Conservation (phyloP, 371 early-diverging fungal species). For the Fennellomyces sp. region DNA sequence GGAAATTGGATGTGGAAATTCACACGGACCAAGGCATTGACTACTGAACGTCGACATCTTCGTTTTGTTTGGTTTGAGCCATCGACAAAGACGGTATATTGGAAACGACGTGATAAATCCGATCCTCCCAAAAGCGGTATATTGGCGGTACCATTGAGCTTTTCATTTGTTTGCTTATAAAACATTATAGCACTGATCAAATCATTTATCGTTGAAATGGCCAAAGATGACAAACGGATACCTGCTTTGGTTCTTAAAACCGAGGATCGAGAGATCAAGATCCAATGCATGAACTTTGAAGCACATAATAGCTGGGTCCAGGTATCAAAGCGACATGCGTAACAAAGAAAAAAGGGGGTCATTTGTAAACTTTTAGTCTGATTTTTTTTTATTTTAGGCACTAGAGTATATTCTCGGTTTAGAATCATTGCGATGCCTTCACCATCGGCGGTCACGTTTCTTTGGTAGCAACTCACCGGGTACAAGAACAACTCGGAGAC, state of each 20-base stretch:
- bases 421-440: background rate
- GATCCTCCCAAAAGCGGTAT: background rate
- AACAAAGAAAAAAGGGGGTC: background rate
- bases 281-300: slow-evolving; percentile 16
- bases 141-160: background rate
- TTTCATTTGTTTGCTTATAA: background rate
- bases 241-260: slow-evolving; percentile 7
- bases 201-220: slow-evolving; percentile 6
- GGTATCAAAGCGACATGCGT: background rate
- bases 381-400: background rate
- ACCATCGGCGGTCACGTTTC: background rate
- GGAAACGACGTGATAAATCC: slow-evolving; percentile 4
- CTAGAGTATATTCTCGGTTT: background rate
- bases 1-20: slow-evolving; percentile 21
- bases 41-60: slow-evolving; percentile 7
- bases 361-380: too few relatives aligned
- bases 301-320: slow-evolving; percentile 12
- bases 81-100: slow-evolving; percentile 1
- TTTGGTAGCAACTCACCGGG: background rate
- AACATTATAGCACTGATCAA: slow-evolving; percentile 2
- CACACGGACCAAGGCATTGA: slow-evolving; percentile 5
- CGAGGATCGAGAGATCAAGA: slow-evolving; percentile 2
- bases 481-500: too few relatives aligned
- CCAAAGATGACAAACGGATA: background rate
- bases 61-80: slow-evolving; percentile 16